Conservation (phyloP, 1,284 basidiomycete species). For the Fistulina hepatica region DNA sequence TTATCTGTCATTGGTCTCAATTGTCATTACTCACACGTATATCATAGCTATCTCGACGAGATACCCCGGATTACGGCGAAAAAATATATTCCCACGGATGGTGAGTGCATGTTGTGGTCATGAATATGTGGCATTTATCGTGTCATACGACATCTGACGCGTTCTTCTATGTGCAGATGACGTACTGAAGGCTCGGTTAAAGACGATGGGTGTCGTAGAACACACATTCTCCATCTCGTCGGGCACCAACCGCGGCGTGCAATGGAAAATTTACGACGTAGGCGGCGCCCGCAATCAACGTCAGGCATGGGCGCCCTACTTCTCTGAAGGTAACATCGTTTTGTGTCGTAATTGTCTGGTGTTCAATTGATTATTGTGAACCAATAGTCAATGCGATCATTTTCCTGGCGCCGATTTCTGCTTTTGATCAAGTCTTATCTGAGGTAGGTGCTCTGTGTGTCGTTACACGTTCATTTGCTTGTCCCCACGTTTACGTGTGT, state of each 20-base stretch:
- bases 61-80: constrained; percentile 67
- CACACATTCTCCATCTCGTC: constrained; percentile 58
- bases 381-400: constrained; percentile 75
- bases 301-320: constrained; percentile 75
- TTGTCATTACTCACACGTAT: too few species aligned
- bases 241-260: constrained; percentile 43
- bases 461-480: too few species aligned
- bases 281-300: constrained; percentile 65
- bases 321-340: constrained; percentile 50
- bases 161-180: constrained; percentile 42
- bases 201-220: constrained; percentile 70
- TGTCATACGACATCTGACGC: constrained; percentile 3
- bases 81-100: constrained; percentile 69
- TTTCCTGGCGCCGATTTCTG: constrained; percentile 74
- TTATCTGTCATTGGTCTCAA: constrained; percentile 5
- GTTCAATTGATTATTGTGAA: too few species aligned
- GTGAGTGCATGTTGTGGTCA: constrained; percentile 29
- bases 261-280: constrained; percentile 77
- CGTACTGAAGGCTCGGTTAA: constrained; percentile 56
- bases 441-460: too few species aligned
- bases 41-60: constrained; percentile 61
- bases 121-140: constrained; percentile 4
- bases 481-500: constrained; percentile 7
- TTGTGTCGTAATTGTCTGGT: not conserved
- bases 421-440: constrained; percentile 58